Evolutionary conservation across 768 basidiomycete genomes (phyloP), one percentile per base, ranked within the genome.

Genomic region (Chalciporus sphaerocephalus): DNA sequence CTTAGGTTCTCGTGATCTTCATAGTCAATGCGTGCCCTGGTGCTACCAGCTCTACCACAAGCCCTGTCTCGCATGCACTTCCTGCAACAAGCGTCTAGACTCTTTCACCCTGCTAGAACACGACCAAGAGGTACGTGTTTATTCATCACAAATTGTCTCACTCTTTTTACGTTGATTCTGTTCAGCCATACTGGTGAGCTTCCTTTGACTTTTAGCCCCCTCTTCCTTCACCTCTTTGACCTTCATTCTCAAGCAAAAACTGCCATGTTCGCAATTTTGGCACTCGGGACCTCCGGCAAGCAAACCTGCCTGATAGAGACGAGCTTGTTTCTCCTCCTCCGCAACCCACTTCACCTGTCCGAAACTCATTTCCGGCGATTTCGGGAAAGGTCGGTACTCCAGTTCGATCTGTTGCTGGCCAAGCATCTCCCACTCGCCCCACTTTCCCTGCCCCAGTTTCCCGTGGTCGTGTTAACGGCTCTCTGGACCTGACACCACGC

Each of bases 251-350:
- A 64, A 93, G 92, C 69, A 92, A 92, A 74, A 70, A 73, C 38
- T 94, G 92, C 57, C 89, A 94, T 60, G 60, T 80, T 42, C 86
- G 82, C 72, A 78, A 72, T 52, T 93, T 92, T 54, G 90, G 87
- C 17, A 89, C 85, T 8, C 74, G 76, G 42, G 80, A 87, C 57
- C 74, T 88, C 24, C 78, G 86, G 40, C 79, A 82, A 43, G 83
- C 81, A 44, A 86, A 87, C 58, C 77, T 86, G 9, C 80, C 84
- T 20, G 62, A 78, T 48, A 65, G 68, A 52, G 66, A 69, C 25
- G 72, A 72, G 17, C 42, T 55, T 60, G 56, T 60, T 51, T 61
- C 57, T 33, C 53, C 57, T 33, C 53, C 69, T 30, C 66, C 67
- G n/a, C 59, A 53, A 12, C 50, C 62, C 6, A 50, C 64, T 9